Percentiles rank a stretch among this genome's conserved stretches.
These are phyloP conservation scores for Logfia minima DNA, from an alignment of 129 eudicot species.

Conservation along the genomic window DNA sequence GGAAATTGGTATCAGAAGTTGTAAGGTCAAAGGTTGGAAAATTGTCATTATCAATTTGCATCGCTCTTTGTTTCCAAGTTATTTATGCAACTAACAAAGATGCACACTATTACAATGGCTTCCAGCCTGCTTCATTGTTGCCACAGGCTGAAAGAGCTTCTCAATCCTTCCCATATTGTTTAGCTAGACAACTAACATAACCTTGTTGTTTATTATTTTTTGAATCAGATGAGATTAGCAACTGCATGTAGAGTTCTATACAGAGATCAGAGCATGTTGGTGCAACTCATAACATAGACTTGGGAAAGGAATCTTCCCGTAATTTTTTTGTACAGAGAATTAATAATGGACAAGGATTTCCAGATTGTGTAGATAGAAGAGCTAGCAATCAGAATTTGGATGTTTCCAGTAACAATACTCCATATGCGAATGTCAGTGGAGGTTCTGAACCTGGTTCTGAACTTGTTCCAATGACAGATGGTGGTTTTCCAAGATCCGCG, in stretches of 20 bases:
- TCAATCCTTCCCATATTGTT: background rate
- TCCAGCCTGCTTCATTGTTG: conserved; percentile 8
- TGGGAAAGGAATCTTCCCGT: conserved; percentile 78
- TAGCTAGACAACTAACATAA: background rate
- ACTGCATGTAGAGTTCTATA: conserved; percentile 34
- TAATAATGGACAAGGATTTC: conserved; percentile 74
- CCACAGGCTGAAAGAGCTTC: background rate
- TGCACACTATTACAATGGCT: conserved; percentile 18
- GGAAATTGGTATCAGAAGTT: conserved; percentile 4
- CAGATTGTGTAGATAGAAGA: conserved; percentile 67
- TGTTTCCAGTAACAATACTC: conserved; percentile 26
- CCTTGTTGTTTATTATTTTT: background rate
- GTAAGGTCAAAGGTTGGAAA: conserved; percentile 26
- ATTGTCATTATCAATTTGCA: conserved; percentile 15
- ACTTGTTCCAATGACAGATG: conserved; percentile 38
- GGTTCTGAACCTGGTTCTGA: conserved; percentile 42
- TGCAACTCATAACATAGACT: conserved; percentile 59
- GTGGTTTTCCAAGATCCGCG: conserved; percentile 67
- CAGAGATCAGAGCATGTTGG: conserved; percentile 68
- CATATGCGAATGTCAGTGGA: conserved; percentile 35
- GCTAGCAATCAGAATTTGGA: conserved; percentile 35
- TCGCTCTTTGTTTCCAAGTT: background rate
- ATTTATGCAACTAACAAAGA: background rate
- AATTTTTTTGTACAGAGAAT: conserved; percentile 59
- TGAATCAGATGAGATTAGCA: conserved; percentile 43